Conservation (phyloP, 2,329 filamentous ascomycete species). For the Aspergillus carbonarius region DNA sequence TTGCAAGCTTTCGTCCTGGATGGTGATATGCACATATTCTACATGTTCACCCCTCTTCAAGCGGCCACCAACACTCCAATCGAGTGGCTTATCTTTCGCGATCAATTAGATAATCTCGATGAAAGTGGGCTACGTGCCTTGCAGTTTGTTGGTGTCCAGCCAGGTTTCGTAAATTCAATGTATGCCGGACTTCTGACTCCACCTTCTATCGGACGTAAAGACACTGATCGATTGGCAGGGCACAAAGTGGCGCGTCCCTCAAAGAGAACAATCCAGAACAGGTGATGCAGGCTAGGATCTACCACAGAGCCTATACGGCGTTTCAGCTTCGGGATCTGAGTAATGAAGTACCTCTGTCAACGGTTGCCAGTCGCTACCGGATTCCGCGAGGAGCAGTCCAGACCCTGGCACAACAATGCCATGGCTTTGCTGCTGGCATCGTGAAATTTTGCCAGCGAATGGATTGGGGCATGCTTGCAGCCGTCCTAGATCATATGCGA, state of each 20-base stretch:
- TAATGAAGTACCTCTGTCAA: slow-evolving; percentile 70
- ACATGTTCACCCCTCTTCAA: slow-evolving; percentile 73
- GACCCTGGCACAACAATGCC: slow-evolving; percentile 69
- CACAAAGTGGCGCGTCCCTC: slow-evolving; percentile 61
- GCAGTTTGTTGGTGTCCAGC: slow-evolving; percentile 66
- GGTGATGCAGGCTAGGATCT: slow-evolving; percentile 61
- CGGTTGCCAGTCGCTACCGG: slow-evolving; percentile 68
- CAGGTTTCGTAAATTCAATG: slow-evolving; percentile 66
- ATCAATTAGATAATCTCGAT: slow-evolving; percentile 68
- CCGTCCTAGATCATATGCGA: slow-evolving; percentile 72
- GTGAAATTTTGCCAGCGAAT: slow-evolving; percentile 77
- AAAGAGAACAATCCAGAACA: slow-evolving; percentile 64
- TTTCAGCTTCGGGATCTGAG: slow-evolving; percentile 76
- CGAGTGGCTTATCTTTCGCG: slow-evolving; percentile 71
- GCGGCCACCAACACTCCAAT: slow-evolving; percentile 48
- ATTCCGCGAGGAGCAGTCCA: slow-evolving; percentile 70
- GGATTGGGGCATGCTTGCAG: slow-evolving; percentile 72
- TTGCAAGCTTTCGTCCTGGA: slow-evolving; percentile 75
- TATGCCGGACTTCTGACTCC: slow-evolving; percentile 35
- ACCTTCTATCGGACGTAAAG: background rate
- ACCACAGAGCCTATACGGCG: slow-evolving; percentile 71
- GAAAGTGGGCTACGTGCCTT: slow-evolving; percentile 70
- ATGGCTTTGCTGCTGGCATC: slow-evolving; percentile 76
- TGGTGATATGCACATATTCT: slow-evolving; percentile 76
- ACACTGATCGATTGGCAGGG: slow-evolving; percentile 48